Evolutionary conservation across 192 early-diverging fungal species (phyloP).

Genomic region (Mortierella claussenii): DNA sequence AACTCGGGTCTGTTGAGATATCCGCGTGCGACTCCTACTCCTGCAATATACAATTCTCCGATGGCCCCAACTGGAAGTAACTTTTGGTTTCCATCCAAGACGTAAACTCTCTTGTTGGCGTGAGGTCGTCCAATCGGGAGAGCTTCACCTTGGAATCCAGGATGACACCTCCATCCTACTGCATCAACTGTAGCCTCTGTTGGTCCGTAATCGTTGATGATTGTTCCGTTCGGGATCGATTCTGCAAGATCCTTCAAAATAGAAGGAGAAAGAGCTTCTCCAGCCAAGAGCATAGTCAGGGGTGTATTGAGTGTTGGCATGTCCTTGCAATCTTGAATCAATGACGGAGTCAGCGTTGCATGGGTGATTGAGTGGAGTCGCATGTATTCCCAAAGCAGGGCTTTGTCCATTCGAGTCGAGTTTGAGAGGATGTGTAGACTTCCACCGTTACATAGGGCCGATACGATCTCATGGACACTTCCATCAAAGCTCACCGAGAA

Average conservation of each 20-base stretch:
- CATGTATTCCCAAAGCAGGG: neutral
- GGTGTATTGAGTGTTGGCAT: neutral
- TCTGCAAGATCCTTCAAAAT: no score
- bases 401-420: neutral
- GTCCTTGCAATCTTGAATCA: neutral
- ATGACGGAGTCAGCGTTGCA: neutral
- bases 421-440: neutral
- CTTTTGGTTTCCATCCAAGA: neutral
- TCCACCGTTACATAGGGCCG: neutral
- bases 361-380: neutral
- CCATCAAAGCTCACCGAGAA: neutral
- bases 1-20: slow-evolving; percentile 53
- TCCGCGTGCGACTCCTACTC: slow-evolving; percentile 46
- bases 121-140: slow-evolving; percentile 5
- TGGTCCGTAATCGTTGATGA: neutral
- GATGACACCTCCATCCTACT: neutral
- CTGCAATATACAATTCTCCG: slow-evolving; percentile 49
- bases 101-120: slow-evolving; percentile 1
- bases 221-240: neutral
- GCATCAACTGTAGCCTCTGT: slow-evolving; percentile 13
- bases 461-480: slow-evolving; percentile 6
- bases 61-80: neutral
- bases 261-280: slow-evolving; percentile 1
- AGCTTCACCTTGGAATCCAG: neutral
- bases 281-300: neutral